Evolutionary conservation across 164 flowering plant species (phyloP).

Genomic region (Malania oleifera): DNA sequence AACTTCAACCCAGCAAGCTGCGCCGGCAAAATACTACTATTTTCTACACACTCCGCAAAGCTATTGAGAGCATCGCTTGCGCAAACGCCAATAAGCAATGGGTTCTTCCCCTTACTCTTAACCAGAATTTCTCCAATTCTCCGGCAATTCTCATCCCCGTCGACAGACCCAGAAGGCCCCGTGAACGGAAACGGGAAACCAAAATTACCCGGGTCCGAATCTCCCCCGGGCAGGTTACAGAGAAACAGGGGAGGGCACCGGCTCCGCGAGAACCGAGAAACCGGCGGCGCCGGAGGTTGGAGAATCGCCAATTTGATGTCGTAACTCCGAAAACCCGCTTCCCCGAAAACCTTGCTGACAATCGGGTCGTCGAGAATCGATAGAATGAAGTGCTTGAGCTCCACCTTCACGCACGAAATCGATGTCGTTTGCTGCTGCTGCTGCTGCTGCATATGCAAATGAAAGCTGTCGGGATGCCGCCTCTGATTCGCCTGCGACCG

Average conservation of each 20-base stretch:
- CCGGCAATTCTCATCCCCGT: slow-evolving; percentile 29
- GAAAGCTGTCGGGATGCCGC: slow-evolving; percentile 57
- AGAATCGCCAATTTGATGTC: slow-evolving; percentile 30
- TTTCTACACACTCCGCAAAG: slow-evolving; percentile 26
- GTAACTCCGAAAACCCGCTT: slow-evolving; percentile 38
- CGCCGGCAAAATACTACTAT: slow-evolving; percentile 18
- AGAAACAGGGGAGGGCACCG: slow-evolving; percentile 42
- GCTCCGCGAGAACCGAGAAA: slow-evolving; percentile 17
- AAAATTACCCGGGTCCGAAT: slow-evolving; percentile 13
- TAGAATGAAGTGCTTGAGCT: slow-evolving; percentile 30
- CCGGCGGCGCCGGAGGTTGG: slow-evolving; percentile 20
- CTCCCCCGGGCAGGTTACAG: slow-evolving; percentile 25
- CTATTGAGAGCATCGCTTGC: slow-evolving; percentile 28
- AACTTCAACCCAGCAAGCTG: slow-evolving; percentile 27
- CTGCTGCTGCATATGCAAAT: slow-evolving; percentile 19
- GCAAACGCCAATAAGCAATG: slow-evolving; percentile 38
- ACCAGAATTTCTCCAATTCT: slow-evolving; percentile 36
- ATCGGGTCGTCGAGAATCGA: slow-evolving; percentile 41
- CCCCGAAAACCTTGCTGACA: slow-evolving; percentile 37
- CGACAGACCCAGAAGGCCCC: slow-evolving; percentile 7
- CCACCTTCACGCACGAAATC: slow-evolving; percentile 23
- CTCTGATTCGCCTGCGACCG: slow-evolving; percentile 81
- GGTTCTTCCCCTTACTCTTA: slow-evolving; percentile 31
- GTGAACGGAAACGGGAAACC: slow-evolving; percentile 24
- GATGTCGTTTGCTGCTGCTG: slow-evolving; percentile 34